Evolutionary conservation across 2,329 filamentous ascomycete genomes (phyloP), one percentile per base, ranked within the genome.

Genomic region (Cytospora chrysosperma): DNA sequence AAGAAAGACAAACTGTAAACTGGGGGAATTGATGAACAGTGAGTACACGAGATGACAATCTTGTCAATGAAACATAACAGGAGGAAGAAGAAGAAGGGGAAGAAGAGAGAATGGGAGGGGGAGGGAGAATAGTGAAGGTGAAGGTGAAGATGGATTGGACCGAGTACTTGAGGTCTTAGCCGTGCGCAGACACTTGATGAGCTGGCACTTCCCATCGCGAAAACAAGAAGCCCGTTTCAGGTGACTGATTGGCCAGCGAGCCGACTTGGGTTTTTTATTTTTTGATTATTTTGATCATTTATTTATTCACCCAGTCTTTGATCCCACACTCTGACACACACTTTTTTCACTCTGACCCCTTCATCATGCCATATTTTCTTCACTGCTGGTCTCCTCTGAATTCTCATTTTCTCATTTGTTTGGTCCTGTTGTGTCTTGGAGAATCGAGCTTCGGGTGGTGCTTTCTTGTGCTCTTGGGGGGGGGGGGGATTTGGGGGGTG

Each of bases 201-300:
- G 59, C 54, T 61, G 59, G 59, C 59, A 61, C 37, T 61, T 61
- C 59, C 51, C 59, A 61, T 61, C 59, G 59, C 59, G 51, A 61
- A 43, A 61, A 49, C 30, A 55, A 60, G 59, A 61, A 54, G 59
- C 9, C 59, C 59, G 59, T 61, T 53, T 50, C 59, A 54, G 59
- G n/a, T 27, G 51, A 47, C 51, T 61, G 59, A 61, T 61, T 61
- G 59, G 59, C 59, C 54, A 53, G 37, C 59, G 51, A 61, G 59
- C 59, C 59, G 52, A 61, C 51, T 21, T 55, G 40, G 43, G 27
- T 53, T 61, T 49, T 61, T 34, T 17, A 49, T 28, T 61, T 24
- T 37, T 30, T 30, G 28, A 5, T 30, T 32, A 32, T 32, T 34
- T 27, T 55, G 26, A 55, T 24, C 30, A 50, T 34, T 37, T 55